phyloP scores from a whole-genome alignment of 2,329 filamentous ascomycete genomes.

The Alternaria atra region DNA sequence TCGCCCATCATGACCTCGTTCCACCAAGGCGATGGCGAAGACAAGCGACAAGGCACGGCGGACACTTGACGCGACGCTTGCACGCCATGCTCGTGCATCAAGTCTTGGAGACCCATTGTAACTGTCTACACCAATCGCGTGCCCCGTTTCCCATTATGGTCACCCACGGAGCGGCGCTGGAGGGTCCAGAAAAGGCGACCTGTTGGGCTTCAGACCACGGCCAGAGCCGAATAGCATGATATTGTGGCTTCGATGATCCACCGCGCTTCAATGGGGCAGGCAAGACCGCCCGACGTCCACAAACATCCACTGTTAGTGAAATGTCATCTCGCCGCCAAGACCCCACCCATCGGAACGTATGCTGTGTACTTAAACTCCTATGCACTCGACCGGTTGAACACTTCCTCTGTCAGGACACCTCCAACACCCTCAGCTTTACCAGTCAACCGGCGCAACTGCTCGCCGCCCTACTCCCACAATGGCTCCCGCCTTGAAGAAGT shows the following conservation, averaged over 20 bases:
- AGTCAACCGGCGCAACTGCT: constrained; percentile 6
- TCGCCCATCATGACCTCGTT: background rate
- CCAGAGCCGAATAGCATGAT: constrained; percentile 4
- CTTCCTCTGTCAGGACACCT: background rate
- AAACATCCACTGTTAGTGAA: background rate
- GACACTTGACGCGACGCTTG: background rate
- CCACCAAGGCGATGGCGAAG: constrained; percentile 6
- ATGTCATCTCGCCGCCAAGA: constrained; percentile 1
- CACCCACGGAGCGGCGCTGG: background rate
- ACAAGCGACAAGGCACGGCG: background rate
- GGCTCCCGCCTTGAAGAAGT: constrained; percentile 27
- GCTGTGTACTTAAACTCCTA: constrained; percentile 9
- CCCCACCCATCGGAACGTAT: background rate
- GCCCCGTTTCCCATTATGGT: background rate
- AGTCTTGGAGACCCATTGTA: background rate
- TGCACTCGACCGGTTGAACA: background rate
- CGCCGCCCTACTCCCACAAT: constrained; percentile 6
- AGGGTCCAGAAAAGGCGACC: background rate
- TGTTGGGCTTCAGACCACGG: background rate
- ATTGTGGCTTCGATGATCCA: constrained; percentile 12
- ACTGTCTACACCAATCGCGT: constrained; percentile 1
- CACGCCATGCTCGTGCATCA: background rate
- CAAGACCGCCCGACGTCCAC: constrained; percentile 3
- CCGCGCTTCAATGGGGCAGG: constrained; percentile 3
- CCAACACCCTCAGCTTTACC: background rate